Base-by-base conservation (phyloP, 2,329 filamentous ascomycete species). In the Microcyclosporella mali region DNA sequence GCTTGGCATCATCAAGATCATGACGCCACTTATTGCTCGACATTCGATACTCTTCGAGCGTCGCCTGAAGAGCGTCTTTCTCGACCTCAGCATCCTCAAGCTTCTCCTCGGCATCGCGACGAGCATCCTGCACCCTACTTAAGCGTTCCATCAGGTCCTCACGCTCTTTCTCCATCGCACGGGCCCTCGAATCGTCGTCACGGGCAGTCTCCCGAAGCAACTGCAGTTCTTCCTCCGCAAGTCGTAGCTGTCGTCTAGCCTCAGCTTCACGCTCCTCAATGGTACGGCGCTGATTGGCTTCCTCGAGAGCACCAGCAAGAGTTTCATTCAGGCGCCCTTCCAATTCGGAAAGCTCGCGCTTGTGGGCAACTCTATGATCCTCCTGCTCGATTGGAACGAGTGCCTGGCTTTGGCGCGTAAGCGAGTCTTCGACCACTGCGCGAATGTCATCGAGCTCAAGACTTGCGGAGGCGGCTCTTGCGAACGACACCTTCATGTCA, bases 41-140 rank as follows among this genome's bases (percentile, higher is more conserved):
- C 11, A 74, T 61, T 32, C 79, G 77, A 58, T 84, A 82, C 57
- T 85, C 80, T 47, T 81, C 75, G 7, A 83, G 64, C 2, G 76
- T 82, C 39, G 70, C 75, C 49, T 81, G 72, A 17, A 83, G 68
- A 6, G 75, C 72, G 36, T 77, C 74, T 47, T 80, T 82, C 63
- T 81, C 79, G 4, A 72, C 70, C 16, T 73, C 73, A 25, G 81
- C 61, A 44, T 74, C 54, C 28, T 53, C 47, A 3, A 46, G 38
- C 27, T 56, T 54, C 15, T 56, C 55, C 33, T 61, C 57, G n/a
- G 56, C 50, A 15, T 51, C 46, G 9, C 51, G 47, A 45, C 59
- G 50, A 30, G 49, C 51, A 10, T 56, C 47, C 30, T 63, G 52
- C n/a, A 64, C 63, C 1, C 55, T 54, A 38, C 67, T 63, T 4